Evolutionary conservation across 164 flowering plant species (phyloP), one percentile per base, ranked within the genome.

Genomic region (Taxillus chinensis): DNA sequence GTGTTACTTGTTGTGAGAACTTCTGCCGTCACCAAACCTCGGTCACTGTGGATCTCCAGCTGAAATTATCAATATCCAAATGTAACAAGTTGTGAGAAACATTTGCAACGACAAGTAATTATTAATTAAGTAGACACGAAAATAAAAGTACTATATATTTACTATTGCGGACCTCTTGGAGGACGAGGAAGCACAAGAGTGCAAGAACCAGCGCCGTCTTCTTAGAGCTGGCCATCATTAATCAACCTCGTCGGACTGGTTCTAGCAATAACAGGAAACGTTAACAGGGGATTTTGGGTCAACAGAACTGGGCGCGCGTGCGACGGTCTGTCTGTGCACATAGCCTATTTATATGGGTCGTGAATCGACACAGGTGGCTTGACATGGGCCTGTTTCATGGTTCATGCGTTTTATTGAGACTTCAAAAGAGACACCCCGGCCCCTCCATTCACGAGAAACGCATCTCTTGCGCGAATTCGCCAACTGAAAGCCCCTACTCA

Each of bases 111-210:
- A 27, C 27, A 27, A 27, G 27, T 27, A 27, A 27, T 27, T 27
- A 27, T 27, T 27, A 27, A 27, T 27, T 27, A 27, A 27, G 27
- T 27, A 27, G 27, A 27, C 27, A 27, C 2, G 27, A 27, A 27
- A 27, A 27, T 2, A 27, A 27, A 27, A 27, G 27, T 27, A 27
- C 27, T 27, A 27, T 27, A 27, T 27, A 27, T 0, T 27, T 27
- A 27, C 27, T 27, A 27, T 0, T 27, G 27, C 27, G 27, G 27
- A 75, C 79, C 79, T 77, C 70, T 41, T 57, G 50, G 0, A 63
- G 5, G 3, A 77, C 39, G 64, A 72, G 52, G 62, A 73, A 39
- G 63, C 67, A 74, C 9, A 75, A 12, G 65, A 64, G 39, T 1
- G 51, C 65, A 38, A 76, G 27, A 8, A 68, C n/a, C 17, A 64